Conservation (phyloP, 1,139 yeast genomes). For the Candida sanyaensis region DNA sequence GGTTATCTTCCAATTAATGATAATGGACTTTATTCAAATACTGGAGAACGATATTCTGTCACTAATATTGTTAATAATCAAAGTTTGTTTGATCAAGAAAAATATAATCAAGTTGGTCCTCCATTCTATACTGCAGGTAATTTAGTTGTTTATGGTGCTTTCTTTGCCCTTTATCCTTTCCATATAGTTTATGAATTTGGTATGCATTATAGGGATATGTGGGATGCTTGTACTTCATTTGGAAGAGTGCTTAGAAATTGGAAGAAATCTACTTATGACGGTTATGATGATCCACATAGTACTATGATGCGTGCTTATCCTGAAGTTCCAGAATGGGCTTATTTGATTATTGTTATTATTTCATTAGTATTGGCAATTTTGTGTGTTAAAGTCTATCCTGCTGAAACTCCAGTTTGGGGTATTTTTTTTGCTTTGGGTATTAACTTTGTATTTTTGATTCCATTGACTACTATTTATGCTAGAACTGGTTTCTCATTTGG, state of each 20-base stretch:
- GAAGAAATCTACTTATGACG: slow-evolving; percentile 17
- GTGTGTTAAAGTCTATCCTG: slow-evolving; percentile 47
- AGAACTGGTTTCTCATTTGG: slow-evolving; percentile 54
- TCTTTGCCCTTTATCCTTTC: slow-evolving; percentile 60
- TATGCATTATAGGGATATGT: slow-evolving; percentile 26
- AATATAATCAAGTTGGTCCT: slow-evolving; percentile 50
- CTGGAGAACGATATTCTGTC: slow-evolving; percentile 45
- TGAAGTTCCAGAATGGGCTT: slow-evolving; percentile 70
- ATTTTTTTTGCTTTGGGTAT: slow-evolving; percentile 58
- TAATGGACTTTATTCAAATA: slow-evolving; percentile 45
- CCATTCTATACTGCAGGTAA: slow-evolving; percentile 42
- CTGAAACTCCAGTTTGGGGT: slow-evolving; percentile 58
- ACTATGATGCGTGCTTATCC: slow-evolving; percentile 55
- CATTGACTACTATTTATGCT: slow-evolving; percentile 46
- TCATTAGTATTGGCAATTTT: slow-evolving; percentile 53
- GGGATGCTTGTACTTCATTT: slow-evolving; percentile 15
- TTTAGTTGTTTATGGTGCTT: slow-evolving; percentile 55
- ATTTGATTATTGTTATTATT: slow-evolving; percentile 44
- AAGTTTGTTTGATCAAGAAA: slow-evolving; percentile 39
- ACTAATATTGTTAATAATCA: slow-evolving; percentile 37
- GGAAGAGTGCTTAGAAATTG: slow-evolving; percentile 11
- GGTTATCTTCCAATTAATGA: slow-evolving; percentile 57
- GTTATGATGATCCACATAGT: slow-evolving; percentile 52
- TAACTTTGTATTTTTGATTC: slow-evolving; percentile 57
- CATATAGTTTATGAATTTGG: slow-evolving; percentile 47